Evolutionary conservation across 2,329 filamentous ascomycete genomes (phyloP), one percentile per base, ranked within the genome.

Genomic region (Phyllosticta capitalensis): DNA sequence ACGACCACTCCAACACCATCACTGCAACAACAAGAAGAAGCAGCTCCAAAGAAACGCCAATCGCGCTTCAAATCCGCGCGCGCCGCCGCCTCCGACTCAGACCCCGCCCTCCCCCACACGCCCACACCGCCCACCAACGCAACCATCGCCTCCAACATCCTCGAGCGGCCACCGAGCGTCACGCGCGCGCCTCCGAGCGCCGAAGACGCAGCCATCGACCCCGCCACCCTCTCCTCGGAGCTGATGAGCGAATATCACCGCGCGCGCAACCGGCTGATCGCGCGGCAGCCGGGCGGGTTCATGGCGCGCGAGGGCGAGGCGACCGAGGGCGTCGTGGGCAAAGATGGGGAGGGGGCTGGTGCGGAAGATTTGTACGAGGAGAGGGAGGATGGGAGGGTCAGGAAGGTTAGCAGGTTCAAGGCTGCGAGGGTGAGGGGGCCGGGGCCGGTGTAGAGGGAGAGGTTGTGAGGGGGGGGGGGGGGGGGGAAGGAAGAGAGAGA

Each of bases 201-300:
- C 12, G 71, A 74, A 20, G 72, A 74, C 3, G 70, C 75, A 49
- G 75, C 72, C 20, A 78, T 92, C 48, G 88, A 96, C 65, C 83
- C 88, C 5, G 79, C 84, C 20, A 76, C 92, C 28, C 78, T 92
- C 55, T 82, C 88, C 57, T 85, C 89, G 63, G 88, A 95, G 71
- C 85, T 95, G 14, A 86, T 89, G 7, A 83, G 84, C 45, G 89
- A 95, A 68, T 95, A 95, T 72, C 88, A 95, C 71, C 85, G 83
- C 52, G 79, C 89, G 71, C 87, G 92, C 20, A 95, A 92, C 69
- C 83, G 83, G 67, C 86, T 95, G 73, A 91, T 96, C 58, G 84
- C 90, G 65, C 82, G 85, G 65, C 84, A 94, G 66, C 90, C 94
- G 65, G 91, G 91, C 56, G 91, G 91, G 2, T 95, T 96, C 71